Conservation (phyloP, 2,329 filamentous ascomycete species). For the Fusarium sp. region DNA sequence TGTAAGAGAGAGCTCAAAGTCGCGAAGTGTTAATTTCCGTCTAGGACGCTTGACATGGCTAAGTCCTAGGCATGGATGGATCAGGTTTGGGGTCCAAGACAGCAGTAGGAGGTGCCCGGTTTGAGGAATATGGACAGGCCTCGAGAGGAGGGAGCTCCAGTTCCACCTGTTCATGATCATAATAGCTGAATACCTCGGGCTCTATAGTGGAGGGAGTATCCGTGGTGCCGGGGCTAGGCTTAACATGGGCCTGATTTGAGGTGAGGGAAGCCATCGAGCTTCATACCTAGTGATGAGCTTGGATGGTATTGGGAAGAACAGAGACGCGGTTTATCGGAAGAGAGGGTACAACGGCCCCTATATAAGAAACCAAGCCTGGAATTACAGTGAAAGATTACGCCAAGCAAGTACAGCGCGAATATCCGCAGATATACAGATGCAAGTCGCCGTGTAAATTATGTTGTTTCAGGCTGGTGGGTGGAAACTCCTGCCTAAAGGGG, state of each 20-base stretch:
- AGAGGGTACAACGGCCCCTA: too few species aligned
- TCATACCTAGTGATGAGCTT: not conserved
- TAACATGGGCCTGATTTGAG: not conserved
- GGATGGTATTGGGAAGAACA: not conserved
- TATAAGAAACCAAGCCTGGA: not conserved
- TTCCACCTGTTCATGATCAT: not conserved
- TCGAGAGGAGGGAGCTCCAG: not conserved
- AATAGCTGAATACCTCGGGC: not conserved
- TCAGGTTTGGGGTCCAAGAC: not conserved
- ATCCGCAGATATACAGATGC: not conserved
- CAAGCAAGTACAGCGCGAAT: not conserved
- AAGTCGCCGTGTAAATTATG: too few species aligned
- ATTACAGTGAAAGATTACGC: not conserved
- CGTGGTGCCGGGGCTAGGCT: not conserved
- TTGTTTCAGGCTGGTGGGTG: not conserved
- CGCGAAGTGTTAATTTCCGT: not conserved
- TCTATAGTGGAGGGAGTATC: not conserved
- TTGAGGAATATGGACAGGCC: not conserved
- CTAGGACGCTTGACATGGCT: rapidly evolving
- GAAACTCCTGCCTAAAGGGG: not conserved
- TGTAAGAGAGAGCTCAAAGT: not conserved
- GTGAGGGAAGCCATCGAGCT: not conserved
- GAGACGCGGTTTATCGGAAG: too few species aligned
- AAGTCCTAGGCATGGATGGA: not conserved
- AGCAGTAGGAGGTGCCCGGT: not conserved